phyloP scores from a whole-genome alignment of 306 rosid species.

The Senna siamea region DNA sequence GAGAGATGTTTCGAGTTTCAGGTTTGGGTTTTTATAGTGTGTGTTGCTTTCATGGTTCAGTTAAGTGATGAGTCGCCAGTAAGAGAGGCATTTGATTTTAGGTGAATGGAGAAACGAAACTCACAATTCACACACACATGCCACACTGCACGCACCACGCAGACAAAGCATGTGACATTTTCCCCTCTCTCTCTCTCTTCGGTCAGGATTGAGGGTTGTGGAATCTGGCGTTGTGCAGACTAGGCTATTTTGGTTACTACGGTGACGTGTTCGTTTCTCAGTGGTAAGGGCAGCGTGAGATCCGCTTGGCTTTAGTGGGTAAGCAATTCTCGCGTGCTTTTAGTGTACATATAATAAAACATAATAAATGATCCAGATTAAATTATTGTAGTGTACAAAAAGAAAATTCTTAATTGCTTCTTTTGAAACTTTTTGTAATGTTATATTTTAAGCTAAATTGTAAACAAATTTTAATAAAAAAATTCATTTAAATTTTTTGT shows the following conservation, averaged over 20 bases:
- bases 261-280: background rate
- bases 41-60: conserved; percentile 22
- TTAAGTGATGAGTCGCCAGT: background rate
- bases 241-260: background rate
- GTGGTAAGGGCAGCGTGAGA: background rate
- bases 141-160: background rate
- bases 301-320: conserved; percentile 8
- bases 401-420: too few species aligned
- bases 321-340: too few species aligned
- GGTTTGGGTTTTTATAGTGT: conserved; percentile 34
- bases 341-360: too few species aligned
- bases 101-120: background rate
- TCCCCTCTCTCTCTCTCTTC: background rate
- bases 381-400: too few species aligned
- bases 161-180: background rate
- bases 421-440: too few species aligned
- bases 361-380: too few species aligned
- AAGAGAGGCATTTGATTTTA: background rate
- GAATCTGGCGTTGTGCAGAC: background rate
- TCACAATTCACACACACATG: too few species aligned
- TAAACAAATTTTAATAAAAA: too few species aligned
- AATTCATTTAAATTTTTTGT: too few species aligned
- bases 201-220: too few species aligned
- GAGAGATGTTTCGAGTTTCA: background rate
- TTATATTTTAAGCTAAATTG: too few species aligned